Conservation (phyloP, 2,329 filamentous ascomycete genomes). For the Ophiostoma sp. region DNA sequence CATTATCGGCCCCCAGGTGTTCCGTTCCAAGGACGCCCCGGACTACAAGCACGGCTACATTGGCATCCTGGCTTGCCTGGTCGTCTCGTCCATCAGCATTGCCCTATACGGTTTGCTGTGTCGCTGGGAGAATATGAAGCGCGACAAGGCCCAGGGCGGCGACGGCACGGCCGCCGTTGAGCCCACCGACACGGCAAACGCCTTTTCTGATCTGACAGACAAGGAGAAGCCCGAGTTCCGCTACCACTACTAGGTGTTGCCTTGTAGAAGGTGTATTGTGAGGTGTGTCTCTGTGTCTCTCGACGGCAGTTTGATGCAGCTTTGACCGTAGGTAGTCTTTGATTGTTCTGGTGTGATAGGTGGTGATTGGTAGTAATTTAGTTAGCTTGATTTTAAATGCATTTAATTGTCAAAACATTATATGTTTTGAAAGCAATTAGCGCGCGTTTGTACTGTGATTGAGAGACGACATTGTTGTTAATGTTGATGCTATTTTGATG, state of each 20-base stretch:
- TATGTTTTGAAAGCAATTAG: background rate
- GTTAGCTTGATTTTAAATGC: background rate
- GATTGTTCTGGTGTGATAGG: background rate
- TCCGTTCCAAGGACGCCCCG: constrained; percentile 53
- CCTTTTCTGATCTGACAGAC: constrained; percentile 38
- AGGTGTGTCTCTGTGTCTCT: background rate
- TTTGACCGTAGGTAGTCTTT: background rate
- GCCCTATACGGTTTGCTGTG: constrained; percentile 42
- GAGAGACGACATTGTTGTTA: no score
- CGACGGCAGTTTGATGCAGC: background rate
- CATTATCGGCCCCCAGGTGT: constrained; percentile 59
- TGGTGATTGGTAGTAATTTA: no score
- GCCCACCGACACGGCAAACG: constrained; percentile 33
- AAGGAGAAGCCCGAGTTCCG: constrained; percentile 33
- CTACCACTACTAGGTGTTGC: constrained; percentile 9
- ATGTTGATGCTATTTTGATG: no score
- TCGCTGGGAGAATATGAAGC: constrained; percentile 46
- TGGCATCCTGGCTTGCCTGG: constrained; percentile 45
- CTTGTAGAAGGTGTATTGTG: no score
- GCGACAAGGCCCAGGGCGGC: constrained; percentile 32
- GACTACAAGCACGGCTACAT: constrained; percentile 57
- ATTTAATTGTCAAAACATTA: no score
- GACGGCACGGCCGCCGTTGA: constrained; percentile 25
- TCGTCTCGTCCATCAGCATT: constrained; percentile 43
- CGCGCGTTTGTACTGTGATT: background rate